These are phyloP conservation scores for Gossypium bickii DNA, from an alignment of 345 rosid species.

Conservation along the genomic window DNA sequence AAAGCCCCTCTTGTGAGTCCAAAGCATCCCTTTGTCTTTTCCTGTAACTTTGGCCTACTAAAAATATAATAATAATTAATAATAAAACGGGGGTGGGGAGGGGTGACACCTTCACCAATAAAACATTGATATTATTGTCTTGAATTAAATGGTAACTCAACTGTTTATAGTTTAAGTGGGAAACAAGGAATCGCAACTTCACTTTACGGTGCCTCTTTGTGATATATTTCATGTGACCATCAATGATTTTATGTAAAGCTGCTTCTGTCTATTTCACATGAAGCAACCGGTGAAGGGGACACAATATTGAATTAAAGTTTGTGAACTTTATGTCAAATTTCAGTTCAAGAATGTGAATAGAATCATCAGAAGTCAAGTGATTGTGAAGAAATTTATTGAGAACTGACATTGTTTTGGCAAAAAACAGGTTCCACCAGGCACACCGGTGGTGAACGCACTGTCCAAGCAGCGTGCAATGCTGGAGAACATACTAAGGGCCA, in stretches of 20 bases:
- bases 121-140: too few species aligned
- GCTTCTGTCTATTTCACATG: not conserved
- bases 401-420: not conserved
- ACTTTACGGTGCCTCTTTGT: not conserved
- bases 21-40: not conserved
- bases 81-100: too few species aligned
- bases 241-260: not conserved
- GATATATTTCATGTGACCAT: not conserved
- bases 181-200: not conserved
- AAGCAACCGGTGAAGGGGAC: not conserved
- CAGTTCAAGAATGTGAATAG: not conserved
- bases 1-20: constrained; percentile 92
- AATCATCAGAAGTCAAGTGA: not conserved
- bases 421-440: constrained; percentile 88
- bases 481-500: constrained; percentile 93
- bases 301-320: constrained; percentile 1
- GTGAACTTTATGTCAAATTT: constrained; percentile 1
- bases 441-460: constrained; percentile 93
- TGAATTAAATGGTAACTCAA: not conserved
- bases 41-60: not conserved
- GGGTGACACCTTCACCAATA: too few species aligned
- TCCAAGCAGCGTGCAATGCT: constrained; percentile 97
- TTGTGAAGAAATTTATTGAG: not conserved
- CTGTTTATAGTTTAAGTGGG: not conserved
- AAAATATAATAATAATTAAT: too few species aligned